Evolutionary conservation across 495 filamentous ascomycete species (phyloP).

Genomic region (Lophiostoma macrostomum): DNA sequence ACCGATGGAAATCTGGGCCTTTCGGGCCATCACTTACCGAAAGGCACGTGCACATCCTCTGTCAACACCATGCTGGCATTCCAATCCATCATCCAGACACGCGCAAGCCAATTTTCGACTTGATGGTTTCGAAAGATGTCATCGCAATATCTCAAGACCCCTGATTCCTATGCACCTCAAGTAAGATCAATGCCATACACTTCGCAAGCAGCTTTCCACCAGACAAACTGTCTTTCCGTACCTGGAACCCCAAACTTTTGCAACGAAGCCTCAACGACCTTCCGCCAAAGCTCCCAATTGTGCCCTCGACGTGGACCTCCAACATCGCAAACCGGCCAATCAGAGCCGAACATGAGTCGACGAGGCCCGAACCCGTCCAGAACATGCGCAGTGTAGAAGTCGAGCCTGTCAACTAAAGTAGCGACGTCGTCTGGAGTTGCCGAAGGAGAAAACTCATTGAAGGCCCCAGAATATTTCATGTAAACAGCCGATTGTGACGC

Average conservation of each 20-base stretch:
- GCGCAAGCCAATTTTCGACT: neutral
- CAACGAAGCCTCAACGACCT: slow-evolving; percentile 59
- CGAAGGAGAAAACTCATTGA: slow-evolving; percentile 61
- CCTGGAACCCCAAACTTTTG: slow-evolving; percentile 54
- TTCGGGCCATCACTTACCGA: too few relatives aligned
- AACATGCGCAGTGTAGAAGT: slow-evolving; percentile 65
- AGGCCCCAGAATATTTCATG: slow-evolving; percentile 85
- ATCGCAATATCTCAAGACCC: too few relatives aligned
- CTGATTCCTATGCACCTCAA: too few relatives aligned
- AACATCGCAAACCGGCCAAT: slow-evolving; percentile 85
- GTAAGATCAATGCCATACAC: slow-evolving; percentile 35
- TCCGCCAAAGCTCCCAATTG: slow-evolving; percentile 55
- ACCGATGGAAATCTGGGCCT: too few relatives aligned
- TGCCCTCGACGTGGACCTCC: slow-evolving; percentile 52
- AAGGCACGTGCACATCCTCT: too few relatives aligned
- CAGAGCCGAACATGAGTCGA: slow-evolving; percentile 83
- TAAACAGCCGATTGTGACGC: slow-evolving; percentile 49
- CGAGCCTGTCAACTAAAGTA: slow-evolving; percentile 43
- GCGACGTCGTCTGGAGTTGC: slow-evolving; percentile 40
- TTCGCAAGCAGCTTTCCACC: slow-evolving; percentile 60
- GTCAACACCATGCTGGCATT: too few relatives aligned
- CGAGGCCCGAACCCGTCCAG: slow-evolving; percentile 59
- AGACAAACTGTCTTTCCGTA: slow-evolving; percentile 60
- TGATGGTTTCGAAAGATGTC: neutral
- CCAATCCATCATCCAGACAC: too few relatives aligned